A percentile compares a stretch with the other conserved stretches of the same genome.
Evolutionary conservation across 108 stramenopile genomes (phyloP).

Genomic region (Skeletonema menzelii): DNA sequence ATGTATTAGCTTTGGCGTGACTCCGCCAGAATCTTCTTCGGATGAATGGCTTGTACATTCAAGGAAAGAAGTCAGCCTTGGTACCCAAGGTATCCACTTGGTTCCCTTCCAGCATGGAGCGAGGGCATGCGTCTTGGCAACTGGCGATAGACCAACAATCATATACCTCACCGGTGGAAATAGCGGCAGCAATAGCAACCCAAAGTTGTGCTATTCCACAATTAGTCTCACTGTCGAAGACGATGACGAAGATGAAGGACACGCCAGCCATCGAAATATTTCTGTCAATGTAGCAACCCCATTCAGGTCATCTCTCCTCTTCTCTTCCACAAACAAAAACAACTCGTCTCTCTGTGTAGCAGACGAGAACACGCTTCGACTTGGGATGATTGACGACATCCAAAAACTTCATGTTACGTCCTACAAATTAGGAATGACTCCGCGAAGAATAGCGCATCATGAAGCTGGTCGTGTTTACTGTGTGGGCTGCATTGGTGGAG

Average conservation of each 20-base stretch:
- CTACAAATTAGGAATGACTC: conserved; percentile 89
- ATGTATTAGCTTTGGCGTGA: conserved; percentile 82
- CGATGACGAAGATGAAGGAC: conserved; percentile 57
- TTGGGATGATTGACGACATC: conserved; percentile 97
- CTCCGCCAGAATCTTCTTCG: conserved; percentile 28
- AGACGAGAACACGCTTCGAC: conserved; percentile 81
- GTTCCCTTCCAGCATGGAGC: conserved; percentile 55
- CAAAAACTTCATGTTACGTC: conserved; percentile 98
- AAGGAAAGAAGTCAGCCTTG: conserved; percentile 91
- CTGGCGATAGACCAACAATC: conserved; percentile 97
- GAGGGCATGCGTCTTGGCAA: conserved; percentile 89
- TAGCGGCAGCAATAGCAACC: conserved; percentile 53
- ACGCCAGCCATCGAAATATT: conserved; percentile 61
- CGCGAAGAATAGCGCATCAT: conserved; percentile 88
- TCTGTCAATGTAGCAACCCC: conserved; percentile 80
- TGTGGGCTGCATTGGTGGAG: conserved; percentile 82
- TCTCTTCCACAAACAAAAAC: conserved; percentile 47
- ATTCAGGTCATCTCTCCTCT: conserved; percentile 70
- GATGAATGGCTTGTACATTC: conserved; percentile 52
- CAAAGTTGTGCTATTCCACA: conserved; percentile 92
- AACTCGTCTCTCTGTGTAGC: conserved; percentile 92
- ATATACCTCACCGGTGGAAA: conserved; percentile 86
- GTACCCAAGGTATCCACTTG: conserved; percentile 93
- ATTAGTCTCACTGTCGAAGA: conserved; percentile 80
- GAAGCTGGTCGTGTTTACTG: conserved; percentile 76